Evolutionary conservation across 768 basidiomycete genomes (phyloP), one percentile per base, ranked within the genome.

Genomic region (Stropharia rugosoannulata): DNA sequence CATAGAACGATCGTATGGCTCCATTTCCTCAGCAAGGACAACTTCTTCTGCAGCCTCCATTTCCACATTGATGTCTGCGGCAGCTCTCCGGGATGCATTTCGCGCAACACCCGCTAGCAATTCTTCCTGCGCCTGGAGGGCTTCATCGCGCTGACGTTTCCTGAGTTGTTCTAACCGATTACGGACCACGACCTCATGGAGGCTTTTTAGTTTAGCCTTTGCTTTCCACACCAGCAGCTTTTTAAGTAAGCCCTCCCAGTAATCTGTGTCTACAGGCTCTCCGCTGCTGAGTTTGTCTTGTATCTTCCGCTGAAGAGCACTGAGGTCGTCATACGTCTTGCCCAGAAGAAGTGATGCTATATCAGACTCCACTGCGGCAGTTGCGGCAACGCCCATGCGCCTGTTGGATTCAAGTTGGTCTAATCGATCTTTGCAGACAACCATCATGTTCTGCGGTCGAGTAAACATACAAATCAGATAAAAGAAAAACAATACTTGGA

Each of bases 181-280:
- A 54, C 92, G 87, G 50, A 99, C 92, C 10, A 98, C 95, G 27
- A 98, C 90, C 75, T 98, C 95, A 66, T 99, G 97, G 50, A 98
- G 78, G 63, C 80, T 83, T 69, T 93, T 92, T 39, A 99, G 80
- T 66, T 95, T 97, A 6, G 94, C 89, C 78, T 98, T 98, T 18
- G 97, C 90, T 74, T 98, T 98, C 88, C 93, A 97, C 3, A 98
- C 96, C 19, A 98, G 76, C 35, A 99, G 71, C 69, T 91, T 97
- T 71, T 94, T 91, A 54, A 98, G 71, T 7, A 99, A 73, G 45
- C 85, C 80, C 72, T 98, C 97, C 97, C 97, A 99, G 67, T 98
- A 99, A 70, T 99, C 97, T 10, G 86, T 90, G 71, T 99, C 97
- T 36, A 99, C 83, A 2, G 95, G 95, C 71, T 98, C 95, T 35